Conservation (phyloP, 139 green algal species). For the Limnomonas spitsbergensis region DNA sequence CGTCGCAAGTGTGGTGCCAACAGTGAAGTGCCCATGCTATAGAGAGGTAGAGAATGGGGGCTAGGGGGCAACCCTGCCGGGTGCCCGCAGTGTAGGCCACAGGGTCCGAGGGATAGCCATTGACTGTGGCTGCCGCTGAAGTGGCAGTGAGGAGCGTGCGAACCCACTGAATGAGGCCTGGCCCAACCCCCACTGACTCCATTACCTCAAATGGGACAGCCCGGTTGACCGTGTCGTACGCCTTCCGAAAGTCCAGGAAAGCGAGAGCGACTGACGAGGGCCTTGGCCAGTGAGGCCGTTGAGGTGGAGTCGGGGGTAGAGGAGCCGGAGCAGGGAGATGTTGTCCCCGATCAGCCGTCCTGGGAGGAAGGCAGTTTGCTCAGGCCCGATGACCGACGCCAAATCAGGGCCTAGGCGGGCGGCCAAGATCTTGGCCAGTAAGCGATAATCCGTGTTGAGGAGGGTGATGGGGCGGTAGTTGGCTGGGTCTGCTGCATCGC, state of each 20-base stretch:
- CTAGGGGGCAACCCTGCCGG: too few relatives aligned
- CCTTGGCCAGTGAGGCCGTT: too few relatives aligned
- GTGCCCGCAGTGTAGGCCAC: constrained; percentile 27
- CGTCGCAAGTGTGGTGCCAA: background rate
- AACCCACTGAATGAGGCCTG: constrained; percentile 23
- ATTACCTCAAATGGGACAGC: constrained; percentile 18
- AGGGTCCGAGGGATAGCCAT: constrained; percentile 1
- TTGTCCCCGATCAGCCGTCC: constrained; percentile 31
- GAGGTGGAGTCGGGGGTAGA: too few relatives aligned
- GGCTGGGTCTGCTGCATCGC: background rate
- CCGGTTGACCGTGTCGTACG: constrained; percentile 31
- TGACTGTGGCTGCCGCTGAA: background rate
- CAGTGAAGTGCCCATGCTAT: constrained; percentile 18
- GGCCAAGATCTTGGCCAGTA: constrained; percentile 26
- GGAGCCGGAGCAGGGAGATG: constrained; percentile 18
- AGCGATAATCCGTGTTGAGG: constrained; percentile 32
- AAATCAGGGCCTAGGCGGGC: constrained; percentile 13
- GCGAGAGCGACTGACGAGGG: too few relatives aligned
- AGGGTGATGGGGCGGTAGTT: constrained; percentile 42
- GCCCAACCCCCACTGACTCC: constrained; percentile 14
- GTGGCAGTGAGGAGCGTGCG: constrained; percentile 13
- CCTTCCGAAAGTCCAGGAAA: constrained; percentile 27
- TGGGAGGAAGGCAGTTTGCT: constrained; percentile 36
- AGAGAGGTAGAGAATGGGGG: constrained; percentile 28
- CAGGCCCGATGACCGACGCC: constrained; percentile 2